Evolutionary conservation across 208 protist genomes (phyloP), one percentile per base, ranked within the genome.

Genomic region (Naegleria fowleri): DNA sequence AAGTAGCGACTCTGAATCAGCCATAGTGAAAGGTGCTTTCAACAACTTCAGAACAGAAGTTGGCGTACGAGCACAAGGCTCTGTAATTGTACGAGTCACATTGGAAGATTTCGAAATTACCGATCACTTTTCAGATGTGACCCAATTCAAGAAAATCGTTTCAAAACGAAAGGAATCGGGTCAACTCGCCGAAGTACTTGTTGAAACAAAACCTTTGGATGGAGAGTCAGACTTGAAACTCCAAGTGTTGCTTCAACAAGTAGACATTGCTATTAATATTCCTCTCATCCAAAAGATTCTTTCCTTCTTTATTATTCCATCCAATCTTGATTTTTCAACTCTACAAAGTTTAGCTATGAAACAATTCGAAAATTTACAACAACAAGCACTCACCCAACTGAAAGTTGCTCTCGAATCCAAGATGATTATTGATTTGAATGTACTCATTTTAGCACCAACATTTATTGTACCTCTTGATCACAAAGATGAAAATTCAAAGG

Each of bases 331-430:
- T 40, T 89, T 89, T 19, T 25, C 39, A 29, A 11, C n/a, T 4
- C 16, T 89, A 19, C 48, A 89, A 67, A 38, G 36, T n/a, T 5
- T 40, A 41, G 86, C 86, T 19, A 67, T 25, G 19, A 58, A 89
- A 29, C 48, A 67, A 67, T 67, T 89, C 5, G 11, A 58, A 41
- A 41, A 19, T 38, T 43, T 39, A 15, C 48, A 67, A 67, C 43
- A 89, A 67, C 86, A 89, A 67, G 86, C 86, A 40, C 48, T 40
- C 13, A 89, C 48, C 5, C 86, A 89, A 40, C 40, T 89, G 15
- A 33, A 40, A 67, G 6, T 89, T 38, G 86, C 86, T 29, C 22
- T 89, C 2, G 86, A 89, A 29, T 16, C 39, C 6, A 89, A 89
- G 25, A 89, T 48, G 36, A 13, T 67, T 29, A 39, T 89, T 22